phyloP scores from a whole-genome alignment of 495 filamentous ascomycete genomes.

The Aspergillus sparsus region DNA sequence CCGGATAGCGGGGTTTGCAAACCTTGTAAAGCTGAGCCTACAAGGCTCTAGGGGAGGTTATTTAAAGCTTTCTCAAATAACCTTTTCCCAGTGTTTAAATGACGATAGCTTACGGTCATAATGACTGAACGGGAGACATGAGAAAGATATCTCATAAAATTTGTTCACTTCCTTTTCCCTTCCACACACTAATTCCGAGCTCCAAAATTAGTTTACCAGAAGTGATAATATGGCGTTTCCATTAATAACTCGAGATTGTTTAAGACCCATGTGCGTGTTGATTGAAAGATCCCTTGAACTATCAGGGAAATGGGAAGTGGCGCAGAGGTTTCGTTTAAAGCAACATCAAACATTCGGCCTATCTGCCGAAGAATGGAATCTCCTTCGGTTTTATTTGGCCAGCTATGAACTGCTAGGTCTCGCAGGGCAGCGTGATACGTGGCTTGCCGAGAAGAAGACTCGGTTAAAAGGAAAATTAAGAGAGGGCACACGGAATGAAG shows the following conservation, averaged over 20 bases:
- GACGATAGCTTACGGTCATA: too few species aligned
- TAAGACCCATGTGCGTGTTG: not conserved
- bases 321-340: not conserved
- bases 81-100: too few species aligned
- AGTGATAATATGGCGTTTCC: not conserved
- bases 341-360: not conserved
- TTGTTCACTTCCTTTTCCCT: too few species aligned
- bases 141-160: too few species aligned
- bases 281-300: not conserved
- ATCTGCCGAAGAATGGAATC: not conserved
- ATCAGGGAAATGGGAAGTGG: not conserved
- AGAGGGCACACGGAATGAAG: not conserved
- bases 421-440: not conserved
- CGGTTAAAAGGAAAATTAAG: not conserved
- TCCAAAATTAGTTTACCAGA: not conserved
- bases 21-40: too few species aligned
- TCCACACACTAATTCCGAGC: too few species aligned
- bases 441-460: not conserved
- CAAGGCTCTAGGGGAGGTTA: too few species aligned
- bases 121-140: too few species aligned
- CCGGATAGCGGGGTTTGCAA: too few species aligned
- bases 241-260: not conserved
- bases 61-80: too few species aligned
- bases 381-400: not conserved
- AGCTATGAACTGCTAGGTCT: not conserved